Evolutionary conservation across 2,329 filamentous ascomycete species (phyloP).

Genomic region (Juglanconis sp.): DNA sequence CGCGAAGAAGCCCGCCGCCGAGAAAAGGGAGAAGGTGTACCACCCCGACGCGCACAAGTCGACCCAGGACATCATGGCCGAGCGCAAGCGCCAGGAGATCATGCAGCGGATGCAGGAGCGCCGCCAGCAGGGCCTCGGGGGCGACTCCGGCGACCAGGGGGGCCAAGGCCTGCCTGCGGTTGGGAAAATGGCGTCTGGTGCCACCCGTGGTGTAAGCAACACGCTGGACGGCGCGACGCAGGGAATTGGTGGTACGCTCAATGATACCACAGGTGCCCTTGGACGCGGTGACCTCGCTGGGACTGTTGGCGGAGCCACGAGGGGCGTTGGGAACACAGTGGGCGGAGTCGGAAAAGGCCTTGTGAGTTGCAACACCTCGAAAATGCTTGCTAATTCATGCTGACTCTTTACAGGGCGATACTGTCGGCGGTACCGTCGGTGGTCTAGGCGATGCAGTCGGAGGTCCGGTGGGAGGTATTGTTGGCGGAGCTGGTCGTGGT

Average conservation of each 20-base stretch:
- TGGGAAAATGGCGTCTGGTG: conserved; percentile 13
- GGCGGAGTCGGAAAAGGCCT: conserved; percentile 16
- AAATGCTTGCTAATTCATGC: neutral
- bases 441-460: conserved; percentile 14
- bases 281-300: conserved; percentile 14
- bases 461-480: conserved; percentile 15
- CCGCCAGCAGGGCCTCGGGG: neutral
- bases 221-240: conserved; percentile 12
- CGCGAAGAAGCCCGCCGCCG: conserved; percentile 1
- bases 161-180: conserved; percentile 7
- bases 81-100: conserved; percentile 12
- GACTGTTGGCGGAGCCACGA: conserved; percentile 7
- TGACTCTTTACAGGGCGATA: conserved; percentile 8
- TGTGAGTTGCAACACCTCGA: neutral
- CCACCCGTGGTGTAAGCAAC: conserved; percentile 11
- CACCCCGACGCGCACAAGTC: conserved; percentile 7
- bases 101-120: conserved; percentile 2
- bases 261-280: conserved; percentile 15
- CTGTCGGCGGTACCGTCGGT: conserved; percentile 16
- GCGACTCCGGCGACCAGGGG: neutral
- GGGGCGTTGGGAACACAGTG: conserved; percentile 13
- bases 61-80: conserved; percentile 12
- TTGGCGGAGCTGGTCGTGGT: conserved; percentile 15
- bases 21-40: conserved; percentile 18
- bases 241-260: conserved; percentile 11